Base-by-base conservation (phyloP, 2,329 filamentous ascomycete genomes). In the Sarocladium strictum region DNA sequence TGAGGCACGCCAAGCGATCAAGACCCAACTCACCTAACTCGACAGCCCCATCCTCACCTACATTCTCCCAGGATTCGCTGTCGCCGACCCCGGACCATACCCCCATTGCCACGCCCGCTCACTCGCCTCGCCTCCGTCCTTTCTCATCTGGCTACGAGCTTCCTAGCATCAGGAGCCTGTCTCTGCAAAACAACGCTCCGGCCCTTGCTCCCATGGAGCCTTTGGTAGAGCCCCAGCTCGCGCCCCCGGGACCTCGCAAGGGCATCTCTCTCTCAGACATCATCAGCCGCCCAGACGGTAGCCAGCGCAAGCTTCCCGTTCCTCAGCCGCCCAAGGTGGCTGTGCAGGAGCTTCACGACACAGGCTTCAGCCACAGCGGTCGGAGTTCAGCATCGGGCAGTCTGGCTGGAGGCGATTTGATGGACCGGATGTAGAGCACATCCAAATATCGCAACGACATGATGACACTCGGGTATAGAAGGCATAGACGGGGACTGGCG, bases 21-120 rank as follows among this genome's bases (percentile, higher is more conserved):
- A 79, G 93, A 62, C 93, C 94, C 41, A 94, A 92, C 69, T 97
- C 93, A 33, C 94, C 93, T 53, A 90, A 95, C 72, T 97, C 92
- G 9, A 97, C 93, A 2, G 93, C 93, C 49, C 94, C 94, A 19
- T 96, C 93, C 24, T 97, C 93, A 29, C 93, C 93, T 24, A 97
- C 92, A 3, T 96, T 97, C 70, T 97, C 93, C 2, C 91, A 97
- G 72, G 91, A 96, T 71, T 97, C 93, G 11, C 81, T 93, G 47
- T 97, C 93, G 10, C 94, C 93, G 3, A 99, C 93, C 1, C 94
- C 93, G 11, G 93, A 97, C 66, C 92, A 97, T 76, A 97, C 94
- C n/a, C 93, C 93, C n/a, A 84, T 97, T 55, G 93, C 92, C 26
- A 99, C 93, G 4, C 93, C 93, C 3, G 93, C 92, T 41, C 94